Evolutionary conservation across 1,284 basidiomycete genomes (phyloP), one percentile per base, ranked within the genome.

Genomic region (Rhizopogon parksii): DNA sequence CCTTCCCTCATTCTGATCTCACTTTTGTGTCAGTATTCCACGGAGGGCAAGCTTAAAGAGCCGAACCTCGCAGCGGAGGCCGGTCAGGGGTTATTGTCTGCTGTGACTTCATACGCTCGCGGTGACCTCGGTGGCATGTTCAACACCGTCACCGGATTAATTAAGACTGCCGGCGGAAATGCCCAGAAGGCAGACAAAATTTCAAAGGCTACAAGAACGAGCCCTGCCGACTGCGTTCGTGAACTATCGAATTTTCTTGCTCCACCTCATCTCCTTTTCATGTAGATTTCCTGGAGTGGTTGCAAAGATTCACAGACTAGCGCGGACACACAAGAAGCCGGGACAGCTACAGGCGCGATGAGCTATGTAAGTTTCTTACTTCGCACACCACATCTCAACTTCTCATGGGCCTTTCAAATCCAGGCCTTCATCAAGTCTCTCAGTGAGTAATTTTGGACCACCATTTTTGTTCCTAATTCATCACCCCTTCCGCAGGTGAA

Each of bases 251-350:
- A 24, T 14, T 14, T 4, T 36, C 30, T 32, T 11, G 11, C 30
- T n/a, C 21, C 17, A 35, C 19, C 19, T 14, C 36, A 34, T 8
- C 32, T 15, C 6, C n/a, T 39, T 9, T 11, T n/a, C 4, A 35
- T 53, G 8, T 38, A 79, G 76, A 85, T 90, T 30, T 83, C 82
- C 11, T 94, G 85, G 81, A 88, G 87, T 60, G 95, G 93, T 4
- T 96, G 94, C 71, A 94, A 92, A 63, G 94, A 97, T 64, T 80
- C 82, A 12, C 93, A 96, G 69, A 97, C 94, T 7, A 91, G 88
- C 60, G 94, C 94, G 11, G 94, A 97, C 64, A 87, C 92, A 0
- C 73, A 76, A 49, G 89, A 94, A 67, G 80, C 80, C 3, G 91
- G 91, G 1, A 73, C 78, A 50, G 91, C 87, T 4, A 92, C 90